Evolutionary conservation across 1,284 basidiomycete genomes (phyloP).

Genomic region (Leccinum angustisporum): DNA sequence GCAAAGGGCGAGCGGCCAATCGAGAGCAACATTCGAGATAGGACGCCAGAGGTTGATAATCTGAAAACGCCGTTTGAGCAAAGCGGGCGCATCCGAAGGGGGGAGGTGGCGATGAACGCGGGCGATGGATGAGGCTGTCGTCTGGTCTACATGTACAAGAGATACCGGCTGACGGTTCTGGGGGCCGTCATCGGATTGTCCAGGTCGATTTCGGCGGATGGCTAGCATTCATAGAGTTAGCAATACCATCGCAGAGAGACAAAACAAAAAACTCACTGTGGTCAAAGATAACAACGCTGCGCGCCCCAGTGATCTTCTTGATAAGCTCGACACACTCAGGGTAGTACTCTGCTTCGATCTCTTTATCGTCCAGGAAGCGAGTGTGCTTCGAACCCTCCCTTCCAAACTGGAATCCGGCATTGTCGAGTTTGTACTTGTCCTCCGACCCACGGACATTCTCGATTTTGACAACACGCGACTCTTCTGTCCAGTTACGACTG

Average conservation of each 20-base stretch:
- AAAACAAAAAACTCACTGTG: constrained; percentile 42
- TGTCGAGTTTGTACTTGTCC: constrained; percentile 44
- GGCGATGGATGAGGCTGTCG: constrained; percentile 42
- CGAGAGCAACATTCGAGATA: constrained; percentile 39
- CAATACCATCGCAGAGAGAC: neutral
- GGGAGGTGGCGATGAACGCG: constrained; percentile 57
- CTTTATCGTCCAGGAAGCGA: constrained; percentile 40
- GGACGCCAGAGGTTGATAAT: constrained; percentile 60
- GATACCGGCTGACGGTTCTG: constrained; percentile 51
- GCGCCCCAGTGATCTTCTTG: constrained; percentile 54
- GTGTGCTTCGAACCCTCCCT: constrained; percentile 26
- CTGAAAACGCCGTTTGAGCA: constrained; percentile 45
- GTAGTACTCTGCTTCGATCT: constrained; percentile 49
- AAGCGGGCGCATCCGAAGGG: constrained; percentile 40
- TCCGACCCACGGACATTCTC: constrained; percentile 48
- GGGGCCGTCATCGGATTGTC: constrained; percentile 39
- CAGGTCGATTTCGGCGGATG: constrained; percentile 46
- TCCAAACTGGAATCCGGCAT: constrained; percentile 48
- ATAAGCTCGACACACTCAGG: constrained; percentile 47
- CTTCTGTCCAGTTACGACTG: constrained; percentile 18
- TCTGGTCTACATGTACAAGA: constrained; percentile 56
- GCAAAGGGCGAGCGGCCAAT: constrained; percentile 49
- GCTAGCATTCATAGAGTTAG: constrained; percentile 16
- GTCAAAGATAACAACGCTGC: constrained; percentile 52
- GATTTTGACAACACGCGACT: constrained; percentile 21